Base-by-base conservation (phyloP, 2,329 filamentous ascomycete species). In the Penicillium expansum region DNA sequence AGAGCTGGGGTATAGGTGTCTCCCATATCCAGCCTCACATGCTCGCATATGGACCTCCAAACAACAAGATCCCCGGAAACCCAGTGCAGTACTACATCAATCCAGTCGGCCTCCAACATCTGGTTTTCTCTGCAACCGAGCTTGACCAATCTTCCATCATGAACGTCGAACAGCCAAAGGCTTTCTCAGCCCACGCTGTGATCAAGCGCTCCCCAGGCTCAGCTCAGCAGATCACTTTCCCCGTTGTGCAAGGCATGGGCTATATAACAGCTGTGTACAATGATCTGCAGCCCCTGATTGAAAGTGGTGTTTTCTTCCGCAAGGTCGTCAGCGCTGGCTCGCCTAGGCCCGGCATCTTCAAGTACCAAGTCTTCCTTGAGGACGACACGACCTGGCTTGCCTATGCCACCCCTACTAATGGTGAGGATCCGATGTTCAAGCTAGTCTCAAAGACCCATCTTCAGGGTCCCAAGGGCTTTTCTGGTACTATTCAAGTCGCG, bases 191-290 rank as follows among this genome's bases (percentile, higher is more conserved):
- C 14, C 86, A 91, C 61, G 85, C 91, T 44, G 87, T 89, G 43
- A 78, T 97, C 32, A 82, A 78, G 49, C 79, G 81, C 3, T 76
- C 79, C 22, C 69, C 73, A n/a, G 77, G 78, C 3, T 80, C 82
- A 8, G 71, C 79, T 1, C 83, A 88, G 0, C 79, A 82, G 1
- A 82, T 97, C 20, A 87, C 84, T 0, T 91, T 96, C 62, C 92
- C 92, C 0, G 70, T 97, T 8, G 86, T 96, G 0, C 93, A 97
- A 69, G 94, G 94, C 11, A 94, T 95, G 86, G 88, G 85, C 0
- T 96, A 92, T 66, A 80, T 96, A 18, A 97, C 92, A 5, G 92
- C 82, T 0, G 73, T 89, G 18, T 97, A 92, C 74, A 81, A 80
- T 52, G 85, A 86, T 30, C 80, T 85, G 0, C 86, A 85, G 8